A percentile compares a stretch with the other conserved stretches of the same genome.
These are phyloP conservation scores for Fomitopsis betulina DNA, from an alignment of 1,284 basidiomycete genomes.

Conservation along the genomic window DNA sequence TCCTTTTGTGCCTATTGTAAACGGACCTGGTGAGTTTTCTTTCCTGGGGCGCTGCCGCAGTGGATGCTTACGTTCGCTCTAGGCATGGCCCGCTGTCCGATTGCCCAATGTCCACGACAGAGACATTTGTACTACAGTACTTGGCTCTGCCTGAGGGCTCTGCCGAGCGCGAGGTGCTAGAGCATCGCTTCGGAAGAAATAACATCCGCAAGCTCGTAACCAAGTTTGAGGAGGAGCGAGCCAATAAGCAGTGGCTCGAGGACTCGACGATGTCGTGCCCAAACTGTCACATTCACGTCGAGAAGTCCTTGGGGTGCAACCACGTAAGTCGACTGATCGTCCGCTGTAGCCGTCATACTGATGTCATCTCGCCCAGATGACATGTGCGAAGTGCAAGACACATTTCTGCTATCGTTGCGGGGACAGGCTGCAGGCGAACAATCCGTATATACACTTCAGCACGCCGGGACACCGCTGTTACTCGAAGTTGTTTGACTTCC, in stretches of 20 bases:
- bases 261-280: conserved; percentile 65
- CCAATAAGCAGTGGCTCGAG: conserved; percentile 62
- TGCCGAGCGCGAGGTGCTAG: conserved; percentile 41
- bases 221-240: conserved; percentile 60
- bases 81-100: conserved; percentile 73
- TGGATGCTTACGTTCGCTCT: conserved; percentile 2
- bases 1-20: conserved; percentile 74
- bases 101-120: conserved; percentile 60
- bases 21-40: conserved; percentile 54
- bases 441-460: conserved; percentile 73
- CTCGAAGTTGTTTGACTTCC: conserved; percentile 61
- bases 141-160: conserved; percentile 48
- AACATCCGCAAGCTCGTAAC: conserved; percentile 54
- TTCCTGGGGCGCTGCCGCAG: not conserved
- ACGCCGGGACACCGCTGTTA: conserved; percentile 51
- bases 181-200: conserved; percentile 55
- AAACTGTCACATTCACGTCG: conserved; percentile 61
- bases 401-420: conserved; percentile 84
- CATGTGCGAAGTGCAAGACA: conserved; percentile 57
- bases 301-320: conserved; percentile 74
- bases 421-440: conserved; percentile 36
- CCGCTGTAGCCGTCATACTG: not conserved
- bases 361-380: conserved; percentile 48
- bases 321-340: conserved; percentile 46
- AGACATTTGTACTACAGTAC: conserved; percentile 60